Evolutionary conservation across 805 yeast genomes (phyloP), one percentile per base, ranked within the genome.

Genomic region (Limtongia smithiae): DNA sequence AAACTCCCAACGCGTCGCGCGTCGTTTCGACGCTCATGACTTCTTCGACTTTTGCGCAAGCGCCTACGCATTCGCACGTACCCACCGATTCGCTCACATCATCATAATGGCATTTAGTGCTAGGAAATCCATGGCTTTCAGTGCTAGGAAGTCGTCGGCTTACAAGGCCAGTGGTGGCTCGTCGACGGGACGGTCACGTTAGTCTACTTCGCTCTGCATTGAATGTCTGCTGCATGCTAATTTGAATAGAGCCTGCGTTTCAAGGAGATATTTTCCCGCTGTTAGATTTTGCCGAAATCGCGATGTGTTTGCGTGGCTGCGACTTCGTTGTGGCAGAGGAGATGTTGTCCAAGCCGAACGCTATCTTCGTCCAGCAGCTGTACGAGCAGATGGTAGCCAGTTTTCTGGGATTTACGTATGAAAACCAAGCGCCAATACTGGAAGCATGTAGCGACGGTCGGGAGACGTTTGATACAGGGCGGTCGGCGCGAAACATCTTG

Each of bases 301-400:
- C 81, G 1, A 66, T 71, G 9, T 79, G 83, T 60, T 66, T 83
- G 31, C 80, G 77, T 51, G 78, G 79, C 48, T 81, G 85, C 62
- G 82, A 79, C 49, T 77, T 83, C 34, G 64, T 71, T 11, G 84
- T 80, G 0, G 73, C 77, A 17, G 86, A 81, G 55, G 87, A 81
- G 30, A 71, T 75, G 43, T 70, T 83, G 1, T 54, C 68, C 4
- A 76, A 72, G 57, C 91, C 91, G 9, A 75, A 81, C 1, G 70
- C 79, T 9, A 74, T 73, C 43, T 82, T 74, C 59, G 71, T 82
- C 8, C 75, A 73, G 36, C 67, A 76, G 15, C 66, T 82, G 21
- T 79, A 79, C 49, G 81, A 79, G 58, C 84, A 80, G 59, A 74
- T 83, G 21, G 65, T 83, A 31, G 85, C 81, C 44, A 70, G 76